Conservation (phyloP, 164 flowering plant species). For the Hamamelis virginiana region DNA sequence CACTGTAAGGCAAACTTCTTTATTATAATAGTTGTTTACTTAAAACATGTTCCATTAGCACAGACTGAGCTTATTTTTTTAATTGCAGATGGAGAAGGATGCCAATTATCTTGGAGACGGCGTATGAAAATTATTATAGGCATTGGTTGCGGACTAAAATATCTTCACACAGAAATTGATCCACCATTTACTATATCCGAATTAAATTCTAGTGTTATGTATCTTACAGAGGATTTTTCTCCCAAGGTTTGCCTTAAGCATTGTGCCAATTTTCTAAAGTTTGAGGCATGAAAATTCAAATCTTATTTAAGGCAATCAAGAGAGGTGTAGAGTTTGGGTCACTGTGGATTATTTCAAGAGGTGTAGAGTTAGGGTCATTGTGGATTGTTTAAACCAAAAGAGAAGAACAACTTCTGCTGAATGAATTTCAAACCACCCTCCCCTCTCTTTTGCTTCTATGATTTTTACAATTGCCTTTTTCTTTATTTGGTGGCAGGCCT, state of each 20-base stretch:
- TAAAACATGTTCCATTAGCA: constrained; percentile 2
- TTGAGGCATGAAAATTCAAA: neutral
- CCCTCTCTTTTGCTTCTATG: no score
- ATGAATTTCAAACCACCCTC: no score
- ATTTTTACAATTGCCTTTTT: no score
- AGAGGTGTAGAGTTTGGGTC: neutral
- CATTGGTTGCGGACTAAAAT: constrained; percentile 80
- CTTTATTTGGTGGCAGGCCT: no score
- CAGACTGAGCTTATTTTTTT: constrained; percentile 5
- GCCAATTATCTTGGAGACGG: constrained; percentile 82
- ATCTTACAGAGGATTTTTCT: constrained; percentile 90
- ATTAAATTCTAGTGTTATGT: constrained; percentile 24
- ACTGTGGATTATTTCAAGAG: neutral
- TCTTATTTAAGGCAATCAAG: neutral
- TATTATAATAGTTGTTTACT: neutral
- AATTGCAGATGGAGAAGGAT: constrained; percentile 75
- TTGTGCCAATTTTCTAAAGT: neutral
- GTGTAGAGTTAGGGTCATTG: no score
- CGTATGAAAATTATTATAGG: constrained; percentile 88
- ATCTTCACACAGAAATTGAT: constrained; percentile 80
- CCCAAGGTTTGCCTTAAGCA: constrained; percentile 61
- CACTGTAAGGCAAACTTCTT: constrained; percentile 60
- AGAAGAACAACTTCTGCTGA: no score
- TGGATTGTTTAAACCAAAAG: no score
- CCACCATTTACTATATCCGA: constrained; percentile 20